A percentile compares a stretch with the other conserved stretches of the same genome.
Evolutionary conservation across 1,284 basidiomycete species (phyloP).

Genomic region (Cutaneotrichosporon cutaneum): DNA sequence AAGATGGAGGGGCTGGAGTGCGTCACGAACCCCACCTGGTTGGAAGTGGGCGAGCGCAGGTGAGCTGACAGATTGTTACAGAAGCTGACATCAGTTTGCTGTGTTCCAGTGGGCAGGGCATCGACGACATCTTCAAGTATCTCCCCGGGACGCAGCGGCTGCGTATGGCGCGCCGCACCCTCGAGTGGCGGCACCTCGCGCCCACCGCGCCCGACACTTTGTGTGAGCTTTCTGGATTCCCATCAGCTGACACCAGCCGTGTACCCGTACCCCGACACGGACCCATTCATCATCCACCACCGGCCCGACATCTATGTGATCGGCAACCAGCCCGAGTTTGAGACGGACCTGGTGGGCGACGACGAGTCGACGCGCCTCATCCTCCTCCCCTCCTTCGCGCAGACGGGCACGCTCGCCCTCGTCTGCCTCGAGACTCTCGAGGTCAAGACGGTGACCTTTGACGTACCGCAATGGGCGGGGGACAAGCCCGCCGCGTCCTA

Average conservation of each 20-base stretch:
- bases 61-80: constrained; percentile 27
- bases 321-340: constrained; percentile 86
- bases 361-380: constrained; percentile 64
- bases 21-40: constrained; percentile 88
- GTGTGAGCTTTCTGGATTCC: constrained; percentile 48
- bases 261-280: constrained; percentile 82
- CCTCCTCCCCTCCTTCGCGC: constrained; percentile 77
- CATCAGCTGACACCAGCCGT: constrained; percentile 61
- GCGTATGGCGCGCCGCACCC: constrained; percentile 71
- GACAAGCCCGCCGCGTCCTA: constrained; percentile 18
- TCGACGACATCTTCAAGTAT: constrained; percentile 96
- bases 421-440: constrained; percentile 63
- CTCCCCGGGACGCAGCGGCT: constrained; percentile 57
- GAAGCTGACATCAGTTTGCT: constrained; percentile 62
- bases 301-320: constrained; percentile 88
- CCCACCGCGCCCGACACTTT: constrained; percentile 98
- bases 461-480: constrained; percentile 49
- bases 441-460: constrained; percentile 52
- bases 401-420: constrained; percentile 63
- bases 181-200: constrained; percentile 93
- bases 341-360: constrained; percentile 63
- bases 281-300: constrained; percentile 83
- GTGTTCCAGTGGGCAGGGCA: constrained; percentile 82
- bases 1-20: constrained; percentile 66
- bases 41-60: constrained; percentile 59